A percentile compares a stretch with the other conserved stretches of the same genome.
Conservation (phyloP, 2,329 filamentous ascomycete genomes). For the Fusarium bactridioides region DNA sequence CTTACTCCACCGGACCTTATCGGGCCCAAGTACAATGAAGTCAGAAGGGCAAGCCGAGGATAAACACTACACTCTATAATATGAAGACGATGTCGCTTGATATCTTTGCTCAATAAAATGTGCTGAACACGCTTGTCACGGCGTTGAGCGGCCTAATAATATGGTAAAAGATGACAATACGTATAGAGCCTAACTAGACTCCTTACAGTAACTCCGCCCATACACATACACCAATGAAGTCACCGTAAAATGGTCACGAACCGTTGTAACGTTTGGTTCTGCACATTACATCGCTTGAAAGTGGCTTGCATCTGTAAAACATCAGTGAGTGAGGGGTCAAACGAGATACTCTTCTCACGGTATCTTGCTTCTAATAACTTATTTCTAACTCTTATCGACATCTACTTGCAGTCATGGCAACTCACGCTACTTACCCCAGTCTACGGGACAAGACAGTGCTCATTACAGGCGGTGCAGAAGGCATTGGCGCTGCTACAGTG, state of each 20-base stretch:
- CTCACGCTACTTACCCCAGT: conserved; percentile 52
- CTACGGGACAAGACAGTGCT: conserved; percentile 51
- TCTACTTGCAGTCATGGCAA: not conserved
- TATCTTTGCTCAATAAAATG: not conserved
- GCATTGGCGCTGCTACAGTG: conserved; percentile 56
- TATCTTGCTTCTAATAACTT: not conserved
- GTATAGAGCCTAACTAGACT: not conserved
- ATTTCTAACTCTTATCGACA: not conserved
- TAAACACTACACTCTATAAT: not conserved
- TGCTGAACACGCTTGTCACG: not conserved
- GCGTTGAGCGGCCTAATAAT: not conserved
- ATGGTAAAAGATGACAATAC: not conserved
- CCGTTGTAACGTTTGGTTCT: not conserved
- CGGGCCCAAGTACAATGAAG: not conserved
- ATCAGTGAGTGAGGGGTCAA: not conserved
- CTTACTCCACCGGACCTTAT: not conserved
- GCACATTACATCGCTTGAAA: not conserved
- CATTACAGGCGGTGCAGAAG: conserved; percentile 56
- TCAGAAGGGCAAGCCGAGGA: not conserved
- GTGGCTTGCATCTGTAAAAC: not conserved
- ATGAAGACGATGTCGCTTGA: not conserved
- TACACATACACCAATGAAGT: not conserved
- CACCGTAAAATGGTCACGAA: not conserved
- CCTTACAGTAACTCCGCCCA: not conserved
- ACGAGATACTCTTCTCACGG: fast-evolving